Evolutionary conservation across 345 rosid genomes (phyloP), one percentile per base, ranked within the genome.

Genomic region (Boechera divaricarpa): DNA sequence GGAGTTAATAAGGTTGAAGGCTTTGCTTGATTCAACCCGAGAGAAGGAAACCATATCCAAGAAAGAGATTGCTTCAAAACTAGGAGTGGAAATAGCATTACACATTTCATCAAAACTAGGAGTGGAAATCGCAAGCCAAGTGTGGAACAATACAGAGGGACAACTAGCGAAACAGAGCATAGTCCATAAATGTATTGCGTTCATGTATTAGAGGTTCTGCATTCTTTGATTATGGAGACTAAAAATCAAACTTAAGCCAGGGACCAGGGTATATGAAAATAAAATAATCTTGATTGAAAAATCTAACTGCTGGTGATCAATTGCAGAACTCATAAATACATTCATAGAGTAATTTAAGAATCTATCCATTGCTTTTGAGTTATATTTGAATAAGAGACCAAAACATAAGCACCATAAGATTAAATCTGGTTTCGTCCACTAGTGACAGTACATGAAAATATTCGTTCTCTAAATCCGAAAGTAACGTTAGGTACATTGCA

Each of bases 11-110:
- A 85, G 82, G 41, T 75, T 92, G 65, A 92, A 86, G 82, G 87
- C 85, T 11, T 63, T 86, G 85, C 91, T 92, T 70, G 97, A 95
- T 78, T 86, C 96, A 7, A 91, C 89, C 55, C 81, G 63, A 63
- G 88, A 88, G 67, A 77, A 74, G 16, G 93, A 85, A 77, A 83
- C 85, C 32, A 81, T 61, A 55, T 86, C 86, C 32, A 90, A 81
- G 63, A 82, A 85, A 56, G 82, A 82, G 83, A 79, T 83, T 69
- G 82, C 88, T 48, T 77, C 77, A 55, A 82, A 81, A 66, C 89
- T 89, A 52, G 73, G 84, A 64, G 82, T 71, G 10, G 97, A 95
- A 21, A 21, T 21, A 21, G 24, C 24, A 21, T 21, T 21, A 21
- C 24, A 21, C 24, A 21, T 21, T 21, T 21, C 24, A 21, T 21